A percentile compares a stretch with the other conserved stretches of the same genome.
These are phyloP conservation scores for Ploettnerulaceae sp. DNA, from an alignment of 2,329 filamentous ascomycete species.

Conservation along the genomic window DNA sequence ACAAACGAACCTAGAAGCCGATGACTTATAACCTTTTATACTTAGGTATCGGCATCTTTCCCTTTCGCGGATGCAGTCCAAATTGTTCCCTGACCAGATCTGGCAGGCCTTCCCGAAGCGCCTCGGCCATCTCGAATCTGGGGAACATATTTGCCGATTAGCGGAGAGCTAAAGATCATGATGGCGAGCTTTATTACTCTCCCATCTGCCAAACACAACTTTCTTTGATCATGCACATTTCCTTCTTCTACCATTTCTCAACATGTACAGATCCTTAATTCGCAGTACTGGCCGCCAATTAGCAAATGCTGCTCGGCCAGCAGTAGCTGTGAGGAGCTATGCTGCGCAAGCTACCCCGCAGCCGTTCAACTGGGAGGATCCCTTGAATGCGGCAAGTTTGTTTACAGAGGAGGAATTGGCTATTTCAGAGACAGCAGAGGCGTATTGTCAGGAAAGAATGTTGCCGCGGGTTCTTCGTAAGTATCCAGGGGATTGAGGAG, in stretches of 20 bases:
- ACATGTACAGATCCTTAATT: slow-evolving; percentile 31
- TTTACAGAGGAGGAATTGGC: slow-evolving; percentile 88
- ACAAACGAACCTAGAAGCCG: too few relatives aligned
- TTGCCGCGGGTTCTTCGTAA: slow-evolving; percentile 79
- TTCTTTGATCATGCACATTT: slow-evolving; percentile 11
- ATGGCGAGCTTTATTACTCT: slow-evolving; percentile 4
- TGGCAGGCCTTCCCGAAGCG: slow-evolving; percentile 16
- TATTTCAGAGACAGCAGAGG: slow-evolving; percentile 83
- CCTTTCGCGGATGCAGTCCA: too few relatives aligned
- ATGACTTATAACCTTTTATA: too few relatives aligned
- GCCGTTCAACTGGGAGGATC: slow-evolving; percentile 87
- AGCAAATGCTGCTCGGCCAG: slow-evolving; percentile 18
- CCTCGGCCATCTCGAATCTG: slow-evolving; percentile 4
- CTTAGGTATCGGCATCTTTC: too few relatives aligned
- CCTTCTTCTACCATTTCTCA: slow-evolving; percentile 10
- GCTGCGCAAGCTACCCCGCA: slow-evolving; percentile 30
- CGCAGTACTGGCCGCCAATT: slow-evolving; percentile 24
- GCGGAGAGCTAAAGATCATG: slow-evolving; percentile 10
- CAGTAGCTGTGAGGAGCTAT: slow-evolving; percentile 23
- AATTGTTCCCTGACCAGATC: background rate
- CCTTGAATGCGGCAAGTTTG: slow-evolving; percentile 67
- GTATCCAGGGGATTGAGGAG: slow-evolving; percentile 27
- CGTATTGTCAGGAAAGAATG: slow-evolving; percentile 89
- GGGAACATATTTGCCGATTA: slow-evolving; percentile 17
- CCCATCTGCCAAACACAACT: background rate